phyloP scores from a whole-genome alignment of 352 stramenopile genomes.

The Sclerospora graminicola region DNA sequence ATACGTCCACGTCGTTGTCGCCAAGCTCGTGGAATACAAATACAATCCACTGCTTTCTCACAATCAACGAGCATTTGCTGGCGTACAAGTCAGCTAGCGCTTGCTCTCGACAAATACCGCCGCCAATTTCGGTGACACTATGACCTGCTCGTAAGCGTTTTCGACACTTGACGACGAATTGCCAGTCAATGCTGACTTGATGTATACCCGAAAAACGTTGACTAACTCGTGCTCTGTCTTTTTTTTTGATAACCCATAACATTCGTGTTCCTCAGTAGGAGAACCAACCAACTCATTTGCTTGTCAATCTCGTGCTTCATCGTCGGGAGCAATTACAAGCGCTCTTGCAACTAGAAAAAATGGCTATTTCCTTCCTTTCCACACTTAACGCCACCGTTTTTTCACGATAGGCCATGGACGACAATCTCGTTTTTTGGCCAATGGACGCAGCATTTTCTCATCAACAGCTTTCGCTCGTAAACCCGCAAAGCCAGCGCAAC shows the following conservation, averaged over 20 bases:
- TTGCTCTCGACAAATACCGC: slow-evolving; percentile 20
- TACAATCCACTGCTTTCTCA: slow-evolving; percentile 14
- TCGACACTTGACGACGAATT: slow-evolving; percentile 57
- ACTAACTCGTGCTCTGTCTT: slow-evolving; percentile 39
- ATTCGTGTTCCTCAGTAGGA: slow-evolving; percentile 36
- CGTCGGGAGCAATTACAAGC: slow-evolving; percentile 60
- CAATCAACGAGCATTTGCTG: slow-evolving; percentile 24
- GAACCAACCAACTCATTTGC: slow-evolving; percentile 23
- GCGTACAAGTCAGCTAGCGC: slow-evolving; percentile 24
- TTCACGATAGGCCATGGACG: slow-evolving; percentile 89
- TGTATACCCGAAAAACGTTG: slow-evolving; percentile 76
- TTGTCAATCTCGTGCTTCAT: slow-evolving; percentile 73
- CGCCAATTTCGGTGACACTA: slow-evolving; percentile 35
- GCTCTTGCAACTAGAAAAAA: slow-evolving; percentile 86
- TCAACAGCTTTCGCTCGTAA: slow-evolving; percentile 44
- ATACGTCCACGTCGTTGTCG: slow-evolving; percentile 1
- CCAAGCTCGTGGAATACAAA: slow-evolving; percentile 26
- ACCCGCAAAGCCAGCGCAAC: slow-evolving; percentile 44
- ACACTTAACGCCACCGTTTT: slow-evolving; percentile 92
- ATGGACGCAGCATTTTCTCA: slow-evolving; percentile 42
- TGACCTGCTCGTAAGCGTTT: slow-evolving; percentile 48
- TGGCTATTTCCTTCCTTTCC: slow-evolving; percentile 88
- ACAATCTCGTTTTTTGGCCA: slow-evolving; percentile 94
- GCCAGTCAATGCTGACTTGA: slow-evolving; percentile 62
- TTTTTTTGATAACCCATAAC: slow-evolving; percentile 76